A percentile compares a stretch with the other conserved stretches of the same genome.
Evolutionary conservation across 2,329 filamentous ascomycete species (phyloP).

Genomic region (Apiospora saccharicola): DNA sequence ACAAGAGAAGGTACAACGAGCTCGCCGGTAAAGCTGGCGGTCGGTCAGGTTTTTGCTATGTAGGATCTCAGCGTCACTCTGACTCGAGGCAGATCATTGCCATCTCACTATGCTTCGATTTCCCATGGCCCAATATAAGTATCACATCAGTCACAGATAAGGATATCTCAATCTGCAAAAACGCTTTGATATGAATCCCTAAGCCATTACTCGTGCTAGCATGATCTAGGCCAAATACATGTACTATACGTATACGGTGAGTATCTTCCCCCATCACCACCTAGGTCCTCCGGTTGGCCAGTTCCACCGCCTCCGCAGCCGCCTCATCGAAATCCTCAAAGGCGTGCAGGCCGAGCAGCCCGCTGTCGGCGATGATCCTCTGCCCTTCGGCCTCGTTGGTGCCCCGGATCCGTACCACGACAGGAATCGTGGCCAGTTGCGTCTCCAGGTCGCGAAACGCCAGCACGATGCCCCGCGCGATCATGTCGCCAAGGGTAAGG

Average conservation of each 20-base stretch:
- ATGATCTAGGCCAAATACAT: neutral
- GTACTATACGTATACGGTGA: neutral
- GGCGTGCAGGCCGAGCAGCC: constrained; percentile 67
- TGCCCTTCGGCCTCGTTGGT: constrained; percentile 77
- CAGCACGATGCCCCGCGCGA: constrained; percentile 75
- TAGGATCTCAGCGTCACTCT: neutral
- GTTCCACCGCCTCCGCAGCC: constrained; percentile 68
- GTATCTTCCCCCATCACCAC: neutral
- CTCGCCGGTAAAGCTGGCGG: neutral
- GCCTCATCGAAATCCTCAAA: constrained; percentile 81
- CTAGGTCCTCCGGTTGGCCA: constrained; percentile 49
- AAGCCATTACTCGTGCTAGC: neutral
- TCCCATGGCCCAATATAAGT: neutral
- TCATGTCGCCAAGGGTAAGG: constrained; percentile 80
- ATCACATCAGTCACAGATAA: neutral
- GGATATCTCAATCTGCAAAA: neutral
- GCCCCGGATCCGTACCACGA: constrained; percentile 79
- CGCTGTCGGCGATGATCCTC: constrained; percentile 73
- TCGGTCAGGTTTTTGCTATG: neutral
- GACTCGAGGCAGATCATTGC: neutral
- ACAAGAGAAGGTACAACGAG: neutral
- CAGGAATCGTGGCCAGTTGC: constrained; percentile 60
- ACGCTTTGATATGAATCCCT: neutral
- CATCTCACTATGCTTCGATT: neutral
- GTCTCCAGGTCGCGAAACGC: constrained; percentile 75